A percentile compares a stretch with the other conserved stretches of the same genome.
Conservation (phyloP, 495 filamentous ascomycete species). For the Pseudevernia furfuracea region DNA sequence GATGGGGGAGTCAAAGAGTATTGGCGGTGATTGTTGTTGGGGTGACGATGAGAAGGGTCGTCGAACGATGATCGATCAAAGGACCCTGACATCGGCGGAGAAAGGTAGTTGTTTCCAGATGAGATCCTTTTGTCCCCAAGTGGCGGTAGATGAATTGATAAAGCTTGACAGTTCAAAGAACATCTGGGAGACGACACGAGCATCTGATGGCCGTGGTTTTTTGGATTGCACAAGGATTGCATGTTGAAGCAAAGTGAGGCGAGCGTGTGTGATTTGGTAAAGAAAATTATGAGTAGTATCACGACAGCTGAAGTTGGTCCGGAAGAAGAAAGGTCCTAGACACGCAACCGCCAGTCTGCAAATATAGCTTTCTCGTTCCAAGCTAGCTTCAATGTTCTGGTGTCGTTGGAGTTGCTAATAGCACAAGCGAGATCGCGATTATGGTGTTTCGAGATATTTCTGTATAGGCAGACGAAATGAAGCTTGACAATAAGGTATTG, state of each 20-base stretch:
- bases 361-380: slow-evolving; percentile 8
- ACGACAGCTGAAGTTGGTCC: slow-evolving; percentile 14
- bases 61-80: slow-evolving; percentile 25
- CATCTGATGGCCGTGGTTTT: slow-evolving; percentile 24
- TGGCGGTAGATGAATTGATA: slow-evolving; percentile 28
- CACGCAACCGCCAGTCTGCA: slow-evolving; percentile 11
- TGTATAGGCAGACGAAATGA: slow-evolving; percentile 5
- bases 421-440: slow-evolving; percentile 18
- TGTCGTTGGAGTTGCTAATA: slow-evolving; percentile 8
- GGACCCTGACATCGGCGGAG: slow-evolving; percentile 30
- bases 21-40: slow-evolving; percentile 17
- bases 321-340: slow-evolving; percentile 10
- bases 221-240: slow-evolving; percentile 22
- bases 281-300: slow-evolving; percentile 7
- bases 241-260: slow-evolving; percentile 12
- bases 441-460: slow-evolving; percentile 9
- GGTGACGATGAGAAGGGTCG: slow-evolving; percentile 20
- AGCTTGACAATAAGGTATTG: slow-evolving; percentile 10
- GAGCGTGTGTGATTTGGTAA: slow-evolving; percentile 12
- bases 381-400: slow-evolving; percentile 7
- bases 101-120: slow-evolving; percentile 22
- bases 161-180: slow-evolving; percentile 26
- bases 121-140: slow-evolving; percentile 19
- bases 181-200: slow-evolving; percentile 26
- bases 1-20: slow-evolving; percentile 21